Evolutionary conservation across 2,329 filamentous ascomycete genomes (phyloP).

Genomic region (Fusarium algeriense): DNA sequence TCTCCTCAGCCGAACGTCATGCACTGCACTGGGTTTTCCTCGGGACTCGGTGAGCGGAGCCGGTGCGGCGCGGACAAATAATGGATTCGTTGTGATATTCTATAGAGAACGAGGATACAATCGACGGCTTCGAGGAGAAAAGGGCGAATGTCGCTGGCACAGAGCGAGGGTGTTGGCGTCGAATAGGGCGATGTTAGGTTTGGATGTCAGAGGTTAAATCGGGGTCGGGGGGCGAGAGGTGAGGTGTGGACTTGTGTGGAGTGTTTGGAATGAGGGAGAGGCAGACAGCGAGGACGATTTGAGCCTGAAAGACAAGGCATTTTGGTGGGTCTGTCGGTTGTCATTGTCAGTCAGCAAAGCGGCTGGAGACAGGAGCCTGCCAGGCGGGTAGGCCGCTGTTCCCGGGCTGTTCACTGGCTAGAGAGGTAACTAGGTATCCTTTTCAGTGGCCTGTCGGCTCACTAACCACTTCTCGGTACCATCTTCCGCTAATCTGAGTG

Average conservation of each 20-base stretch:
- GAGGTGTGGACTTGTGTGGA: conserved; percentile 44
- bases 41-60: conserved; percentile 36
- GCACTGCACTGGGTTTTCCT: conserved; percentile 47
- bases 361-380: conserved; percentile 21
- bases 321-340: conserved; percentile 11
- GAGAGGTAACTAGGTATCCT: background rate
- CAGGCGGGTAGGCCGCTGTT: conserved; percentile 30
- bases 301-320: conserved; percentile 53
- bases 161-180: conserved; percentile 45
- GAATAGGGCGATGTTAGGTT: conserved; percentile 40
- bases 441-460: conserved; percentile 27
- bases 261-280: conserved; percentile 48
- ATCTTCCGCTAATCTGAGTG: conserved; percentile 37
- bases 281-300: conserved; percentile 34
- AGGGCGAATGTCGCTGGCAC: conserved; percentile 43
- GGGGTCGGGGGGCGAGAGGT: conserved; percentile 47
- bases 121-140: conserved; percentile 34
- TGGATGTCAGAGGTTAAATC: conserved; percentile 48
- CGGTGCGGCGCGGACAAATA: conserved; percentile 32
- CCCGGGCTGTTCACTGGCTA: conserved; percentile 18
- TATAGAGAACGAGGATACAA: conserved; percentile 15
- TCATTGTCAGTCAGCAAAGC: conserved; percentile 25
- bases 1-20: conserved; percentile 50
- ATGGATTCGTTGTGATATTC: conserved; percentile 14
- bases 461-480: conserved; percentile 31